phyloP scores from a whole-genome alignment of 345 rosid species.

The Hibiscus tridactylites region DNA sequence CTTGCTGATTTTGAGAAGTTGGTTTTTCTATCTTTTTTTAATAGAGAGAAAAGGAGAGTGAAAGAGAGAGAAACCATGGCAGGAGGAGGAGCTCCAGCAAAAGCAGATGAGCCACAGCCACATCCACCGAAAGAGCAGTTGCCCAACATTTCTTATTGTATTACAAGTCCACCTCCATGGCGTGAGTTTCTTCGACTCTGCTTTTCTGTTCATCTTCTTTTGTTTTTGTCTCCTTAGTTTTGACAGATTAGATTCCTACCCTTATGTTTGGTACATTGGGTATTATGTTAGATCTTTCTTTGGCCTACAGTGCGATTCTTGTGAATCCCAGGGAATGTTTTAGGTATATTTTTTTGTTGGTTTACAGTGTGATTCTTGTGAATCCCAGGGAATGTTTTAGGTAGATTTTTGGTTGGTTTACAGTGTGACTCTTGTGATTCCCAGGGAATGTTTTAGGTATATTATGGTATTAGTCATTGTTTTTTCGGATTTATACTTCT shows the following conservation, averaged over 20 bases:
- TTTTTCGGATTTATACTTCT: slow-evolving; percentile 12
- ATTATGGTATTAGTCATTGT: slow-evolving; percentile 13
- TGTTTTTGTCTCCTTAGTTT: background rate
- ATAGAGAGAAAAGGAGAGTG: slow-evolving; percentile 16
- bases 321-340: slow-evolving; percentile 21
- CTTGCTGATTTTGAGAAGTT: slow-evolving; percentile 5
- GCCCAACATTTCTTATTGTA: slow-evolving; percentile 60
- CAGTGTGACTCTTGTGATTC: slow-evolving; percentile 21
- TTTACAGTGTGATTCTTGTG: slow-evolving; percentile 17
- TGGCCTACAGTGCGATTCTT: slow-evolving; percentile 12
- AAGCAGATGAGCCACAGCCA: slow-evolving; percentile 76
- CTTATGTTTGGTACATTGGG: slow-evolving; percentile 8
- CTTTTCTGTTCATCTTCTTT: background rate
- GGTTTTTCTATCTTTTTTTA: slow-evolving; percentile 5
- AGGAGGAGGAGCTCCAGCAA: slow-evolving; percentile 32
- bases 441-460: slow-evolving; percentile 22
- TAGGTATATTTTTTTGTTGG: slow-evolving; percentile 1
- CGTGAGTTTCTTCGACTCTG: slow-evolving; percentile 39
- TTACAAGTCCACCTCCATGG: slow-evolving; percentile 97
- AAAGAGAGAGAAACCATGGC: slow-evolving; percentile 32
- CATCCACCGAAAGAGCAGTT: slow-evolving; percentile 93
- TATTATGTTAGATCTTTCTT: slow-evolving; percentile 4
- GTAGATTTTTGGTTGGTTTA: slow-evolving; percentile 5
- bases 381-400: slow-evolving; percentile 14
- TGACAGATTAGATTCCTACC: slow-evolving; percentile 3